Conservation (phyloP, 2,329 filamentous ascomycete species). For the Pestalotiopsis sp. region DNA sequence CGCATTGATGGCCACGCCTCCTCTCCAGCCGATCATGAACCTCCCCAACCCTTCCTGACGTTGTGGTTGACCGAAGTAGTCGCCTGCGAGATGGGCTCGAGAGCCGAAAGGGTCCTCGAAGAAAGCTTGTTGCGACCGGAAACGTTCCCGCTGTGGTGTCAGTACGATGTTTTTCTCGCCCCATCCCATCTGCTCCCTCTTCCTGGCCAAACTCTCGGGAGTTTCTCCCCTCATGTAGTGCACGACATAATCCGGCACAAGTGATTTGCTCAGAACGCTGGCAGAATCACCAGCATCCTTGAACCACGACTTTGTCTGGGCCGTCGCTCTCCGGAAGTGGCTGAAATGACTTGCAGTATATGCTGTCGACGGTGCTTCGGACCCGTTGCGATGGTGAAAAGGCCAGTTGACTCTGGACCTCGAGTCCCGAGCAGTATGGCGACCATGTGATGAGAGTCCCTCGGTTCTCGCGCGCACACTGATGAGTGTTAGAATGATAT, state of each 20-base stretch:
- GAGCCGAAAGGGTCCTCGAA: constrained; percentile 36
- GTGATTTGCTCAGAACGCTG: constrained; percentile 41
- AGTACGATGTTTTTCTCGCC: constrained; percentile 36
- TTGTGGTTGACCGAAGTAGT: constrained; percentile 28
- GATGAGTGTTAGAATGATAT: not conserved
- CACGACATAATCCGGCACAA: constrained; percentile 59
- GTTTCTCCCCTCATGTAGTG: constrained; percentile 60
- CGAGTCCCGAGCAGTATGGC: not conserved
- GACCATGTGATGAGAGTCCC: not conserved
- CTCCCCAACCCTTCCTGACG: constrained; percentile 31
- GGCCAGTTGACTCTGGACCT: constrained; percentile 13
- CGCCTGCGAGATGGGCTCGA: constrained; percentile 20
- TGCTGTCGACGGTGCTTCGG: constrained; percentile 24
- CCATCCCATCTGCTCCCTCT: constrained; percentile 40
- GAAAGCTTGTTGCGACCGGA: constrained; percentile 38
- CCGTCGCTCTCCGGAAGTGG: constrained; percentile 27
- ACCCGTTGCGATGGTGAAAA: constrained; percentile 27
- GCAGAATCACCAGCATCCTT: constrained; percentile 30
- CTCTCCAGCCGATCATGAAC: constrained; percentile 48
- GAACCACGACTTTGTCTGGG: constrained; percentile 30
- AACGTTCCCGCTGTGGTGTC: constrained; percentile 31
- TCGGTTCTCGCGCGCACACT: constrained; percentile 7
- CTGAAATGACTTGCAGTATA: constrained; percentile 24
- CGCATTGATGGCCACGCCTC: constrained; percentile 47
- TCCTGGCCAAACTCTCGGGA: constrained; percentile 52